Conservation (phyloP, 2,329 filamentous ascomycete species). For the Myriosclerotinia duriaeana region DNA sequence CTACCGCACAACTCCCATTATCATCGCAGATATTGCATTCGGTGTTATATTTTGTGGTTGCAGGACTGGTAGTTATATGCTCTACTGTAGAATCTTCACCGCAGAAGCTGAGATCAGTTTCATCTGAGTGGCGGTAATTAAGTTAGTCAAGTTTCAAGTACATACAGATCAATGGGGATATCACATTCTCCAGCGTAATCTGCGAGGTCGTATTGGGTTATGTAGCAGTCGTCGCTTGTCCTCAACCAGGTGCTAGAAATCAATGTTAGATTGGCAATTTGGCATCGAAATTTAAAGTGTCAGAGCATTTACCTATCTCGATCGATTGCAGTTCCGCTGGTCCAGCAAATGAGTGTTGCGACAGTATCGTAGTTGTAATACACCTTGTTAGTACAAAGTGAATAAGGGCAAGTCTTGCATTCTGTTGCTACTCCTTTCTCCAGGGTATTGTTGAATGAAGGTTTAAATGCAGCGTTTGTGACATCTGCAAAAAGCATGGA, state of each 20-base stretch:
- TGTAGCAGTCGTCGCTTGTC: constrained; percentile 31
- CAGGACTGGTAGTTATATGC: constrained; percentile 27
- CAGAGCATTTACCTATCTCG: constrained; percentile 27
- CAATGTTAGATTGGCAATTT: too few species aligned
- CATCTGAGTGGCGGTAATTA: neutral
- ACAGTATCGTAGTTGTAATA: constrained; percentile 26
- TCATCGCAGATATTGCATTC: constrained; percentile 32
- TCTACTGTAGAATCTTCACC: constrained; percentile 26
- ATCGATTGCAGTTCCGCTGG: constrained; percentile 28
- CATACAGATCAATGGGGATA: neutral
- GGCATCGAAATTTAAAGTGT: too few species aligned
- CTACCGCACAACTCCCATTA: constrained; percentile 24
- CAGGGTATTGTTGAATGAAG: constrained; percentile 29
- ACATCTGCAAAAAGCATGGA: constrained; percentile 3
- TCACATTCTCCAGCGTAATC: constrained; percentile 30
- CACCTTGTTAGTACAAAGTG: constrained; percentile 30
- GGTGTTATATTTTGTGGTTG: constrained; percentile 28
- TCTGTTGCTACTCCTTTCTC: constrained; percentile 29
- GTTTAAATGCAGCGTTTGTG: constrained; percentile 19
- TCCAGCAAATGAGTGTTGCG: constrained; percentile 31
- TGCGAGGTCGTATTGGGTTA: constrained; percentile 30
- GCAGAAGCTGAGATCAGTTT: constrained; percentile 29
- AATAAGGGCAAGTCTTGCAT: constrained; percentile 34
- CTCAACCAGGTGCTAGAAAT: constrained; percentile 30
- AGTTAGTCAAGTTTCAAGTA: neutral